Evolutionary conservation across 1,284 basidiomycete genomes (phyloP).

Genomic region (Flammula alnicola): DNA sequence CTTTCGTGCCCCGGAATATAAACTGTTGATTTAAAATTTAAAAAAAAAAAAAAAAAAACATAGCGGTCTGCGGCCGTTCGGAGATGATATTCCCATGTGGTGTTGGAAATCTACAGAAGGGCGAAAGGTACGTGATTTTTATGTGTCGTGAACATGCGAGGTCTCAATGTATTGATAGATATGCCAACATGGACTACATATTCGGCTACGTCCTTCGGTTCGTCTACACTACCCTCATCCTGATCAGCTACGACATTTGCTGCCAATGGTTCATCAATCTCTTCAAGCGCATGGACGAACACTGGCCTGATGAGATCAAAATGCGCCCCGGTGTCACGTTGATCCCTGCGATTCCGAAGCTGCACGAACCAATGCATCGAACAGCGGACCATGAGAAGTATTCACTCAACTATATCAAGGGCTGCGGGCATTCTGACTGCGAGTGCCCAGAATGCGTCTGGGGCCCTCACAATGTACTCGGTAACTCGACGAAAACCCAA

Average conservation of each 20-base stretch:
- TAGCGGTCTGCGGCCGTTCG: constrained; percentile 11
- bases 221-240: neutral
- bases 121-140: constrained; percentile 11
- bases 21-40: too few relatives aligned
- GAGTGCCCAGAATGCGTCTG: constrained; percentile 8
- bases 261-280: constrained; percentile 12
- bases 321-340: neutral
- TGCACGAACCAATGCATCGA: constrained; percentile 16
- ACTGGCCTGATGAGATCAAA: constrained; percentile 12
- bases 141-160: neutral
- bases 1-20: too few relatives aligned
- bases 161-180: constrained; percentile 5
- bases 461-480: constrained; percentile 8
- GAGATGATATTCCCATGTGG: constrained; percentile 13
- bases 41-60: too few relatives aligned
- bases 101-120: constrained; percentile 18
- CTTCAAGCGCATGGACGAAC: constrained; percentile 9
- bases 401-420: constrained; percentile 16
- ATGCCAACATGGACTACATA: constrained; percentile 20
- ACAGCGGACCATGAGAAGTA: neutral
- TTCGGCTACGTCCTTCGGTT: neutral
- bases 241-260: constrained; percentile 6
- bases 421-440: constrained; percentile 4
- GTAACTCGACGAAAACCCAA: constrained; percentile 13
- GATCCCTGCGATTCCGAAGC: constrained; percentile 8